Base-by-base conservation (phyloP, 306 rosid genomes). In the Pachyrhizus erosus region DNA sequence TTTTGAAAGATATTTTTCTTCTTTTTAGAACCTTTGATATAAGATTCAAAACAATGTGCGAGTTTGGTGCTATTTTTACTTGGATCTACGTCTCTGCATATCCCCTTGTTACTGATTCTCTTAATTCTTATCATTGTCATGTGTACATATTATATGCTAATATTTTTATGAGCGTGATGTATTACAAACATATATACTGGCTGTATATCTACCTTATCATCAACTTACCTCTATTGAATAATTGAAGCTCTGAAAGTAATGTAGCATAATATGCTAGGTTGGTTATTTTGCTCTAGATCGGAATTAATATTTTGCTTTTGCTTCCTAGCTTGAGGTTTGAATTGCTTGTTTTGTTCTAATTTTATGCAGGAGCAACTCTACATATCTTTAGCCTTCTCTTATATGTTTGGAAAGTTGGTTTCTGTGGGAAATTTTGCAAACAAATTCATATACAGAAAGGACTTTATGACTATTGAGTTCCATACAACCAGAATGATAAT, bases 321-420 rank as follows among this genome's bases (percentile, higher is more conserved):
- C 23, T 43, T 70, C 60, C 39, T 76, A 80, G 77, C 78, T 21
- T 10, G 72, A 70, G 65, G 76, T 43, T 83, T 83, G 80, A 83
- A 62, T 42, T 79, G 73, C 51, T 76, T 76, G 20, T 64, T 83
- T 23, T 76, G 42, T 67, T 72, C 58, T 80, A 76, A 80, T 80
- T 80, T 76, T 48, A n/a, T 84, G 89, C 89, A 80, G 87, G 85
- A 39, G 62, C 64, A 55, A 33, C 55, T 61, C 55, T 9, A 45
- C 43, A 29, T 23, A 69, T 80, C 75, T 83, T 65, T 58, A 48
- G 45, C 64, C 7, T 75, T 68, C 33, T 57, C 17, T 78, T 78
- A 31, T 73, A 58, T 71, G 21, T 31, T 77, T 67, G 46, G 70
- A 65, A 76, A 76, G 73, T 78, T 54, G 42, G 58, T 76, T 70